Base-by-base conservation (phyloP, 208 protist species). In the Leishmania tropica region DNA sequence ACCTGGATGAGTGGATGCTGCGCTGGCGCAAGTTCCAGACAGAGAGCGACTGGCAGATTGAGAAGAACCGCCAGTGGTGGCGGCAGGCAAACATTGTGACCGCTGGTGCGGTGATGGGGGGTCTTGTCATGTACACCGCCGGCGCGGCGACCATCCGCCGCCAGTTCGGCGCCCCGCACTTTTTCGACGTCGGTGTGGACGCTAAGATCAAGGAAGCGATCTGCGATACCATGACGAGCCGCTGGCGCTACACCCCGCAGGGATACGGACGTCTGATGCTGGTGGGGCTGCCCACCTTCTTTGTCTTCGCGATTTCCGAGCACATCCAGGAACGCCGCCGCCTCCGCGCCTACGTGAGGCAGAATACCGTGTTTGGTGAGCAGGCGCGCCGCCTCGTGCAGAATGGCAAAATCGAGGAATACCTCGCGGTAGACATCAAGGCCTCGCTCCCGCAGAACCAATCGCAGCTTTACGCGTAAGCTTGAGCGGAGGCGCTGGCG, bases 1-100 rank as follows among this genome's bases (percentile, higher is more conserved):
- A 93, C 84, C 87, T 98, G 68, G 95, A 98, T 77, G 93, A 96
- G 85, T 98, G 95, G 95, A 97, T 97, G 95, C 89, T 97, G 76
- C 93, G 93, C 67, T 97, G 95, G 95, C 85, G 92, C 71, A 96
- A 96, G 85, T 97, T 95, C 83, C 95, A 97, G 85, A 96, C 95
- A 35, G 90, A 96, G 78, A 92, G 88, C n/a, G 95, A 97, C 85
- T 97, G 90, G 92, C 83, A 89, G 47, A 97, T 97, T 67, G 95
- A 97, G 84, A 92, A 92, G 79, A 90, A 92, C 79, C 91, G 91
- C 72, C 95, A 97, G 89, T 96, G 90, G 90, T 96, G 92, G 92
- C 92, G 95, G 77, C 87, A 88, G 70, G 84, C 78, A 45, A 90
- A 96, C 85, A 88, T 96, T 42, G 85, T 81, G 40, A 68, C 85